Conservation (phyloP, 352 stramenopile genomes). For the Phytophthora cactorum region DNA sequence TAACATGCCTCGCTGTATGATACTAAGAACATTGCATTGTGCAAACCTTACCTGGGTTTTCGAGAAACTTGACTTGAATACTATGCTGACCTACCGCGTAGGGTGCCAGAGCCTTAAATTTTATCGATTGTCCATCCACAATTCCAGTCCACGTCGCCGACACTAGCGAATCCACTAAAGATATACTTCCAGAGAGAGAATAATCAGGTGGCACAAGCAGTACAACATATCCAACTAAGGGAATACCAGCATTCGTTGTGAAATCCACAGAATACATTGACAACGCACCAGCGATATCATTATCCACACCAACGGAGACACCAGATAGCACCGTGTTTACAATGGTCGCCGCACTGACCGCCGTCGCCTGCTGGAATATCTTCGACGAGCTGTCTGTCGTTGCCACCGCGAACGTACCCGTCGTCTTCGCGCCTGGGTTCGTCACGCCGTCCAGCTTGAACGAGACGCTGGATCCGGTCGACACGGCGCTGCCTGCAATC, state of each 20-base stretch:
- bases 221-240: conserved; percentile 32
- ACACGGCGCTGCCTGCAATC: conserved; percentile 32
- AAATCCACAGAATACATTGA: conserved; percentile 25
- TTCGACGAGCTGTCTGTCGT: conserved; percentile 39
- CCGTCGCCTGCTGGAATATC: conserved; percentile 31
- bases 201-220: conserved; percentile 30
- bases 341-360: conserved; percentile 39
- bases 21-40: neutral
- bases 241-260: conserved; percentile 22
- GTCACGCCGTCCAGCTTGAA: conserved; percentile 57
- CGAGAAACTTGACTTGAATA: conserved; percentile 30
- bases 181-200: conserved; percentile 1
- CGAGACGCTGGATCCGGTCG: conserved; percentile 32
- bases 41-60: conserved; percentile 43
- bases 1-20: neutral
- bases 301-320: conserved; percentile 1
- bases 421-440: conserved; percentile 55
- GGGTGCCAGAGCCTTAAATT: conserved; percentile 15
- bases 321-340: conserved; percentile 9
- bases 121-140: conserved; percentile 14
- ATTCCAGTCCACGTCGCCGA: conserved; percentile 8
- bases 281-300: conserved; percentile 31
- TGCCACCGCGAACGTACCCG: conserved; percentile 43
- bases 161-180: conserved; percentile 18
- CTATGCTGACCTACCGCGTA: conserved; percentile 25